Evolutionary conservation across 1,284 basidiomycete genomes (phyloP), one percentile per base, ranked within the genome.

Genomic region (Vanrija humicola): DNA sequence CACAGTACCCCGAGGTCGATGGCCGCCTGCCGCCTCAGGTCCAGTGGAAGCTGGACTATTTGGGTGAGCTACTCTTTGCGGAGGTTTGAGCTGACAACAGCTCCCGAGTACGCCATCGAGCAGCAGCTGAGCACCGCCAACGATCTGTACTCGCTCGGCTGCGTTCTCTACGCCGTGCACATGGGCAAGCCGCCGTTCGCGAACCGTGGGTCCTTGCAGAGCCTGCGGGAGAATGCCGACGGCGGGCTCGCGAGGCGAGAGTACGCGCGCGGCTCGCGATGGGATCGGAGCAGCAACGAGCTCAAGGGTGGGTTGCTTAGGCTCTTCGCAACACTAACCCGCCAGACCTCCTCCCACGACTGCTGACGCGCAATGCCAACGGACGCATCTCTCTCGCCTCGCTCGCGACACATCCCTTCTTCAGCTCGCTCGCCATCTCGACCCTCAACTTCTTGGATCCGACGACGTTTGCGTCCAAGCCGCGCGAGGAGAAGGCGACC

Each of bases 361-460:
- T 96, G 34, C 81, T 96, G 55, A 94, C 92, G 3, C 83, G 92
- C 52, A 84, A 86, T 61, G 83, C 89, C 15, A 80, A 82, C 34
- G 81, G 80, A 46, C 80, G 96, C 25, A 86, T 92, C 14, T 85
- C 85, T 0, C 89, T 95, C 3, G 79, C 83, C 3, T 84, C 86
- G 1, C 84, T 98, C 40, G 86, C 90, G 7, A 82, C 86, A 0
- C 86, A 91, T 64, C 73, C 88, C 0, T 98, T 96, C 81, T 98
- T 98, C 79, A 95, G 91, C 5, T 94, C 92, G 8, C 80, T 98
- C n/a, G 89, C 95, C 15, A 94, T 98, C 38, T 95, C 91, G 1
- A 98, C 95, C 0, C 82, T 99, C 38, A 95, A 93, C 69, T 99
- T 98, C 78, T 80, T 99, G 58, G 95, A 98, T 68, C 85, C 95